A percentile compares a stretch with the other conserved stretches of the same genome.
Conservation (phyloP, 2,329 filamentous ascomycete species). For the Arthroderma sp. region DNA sequence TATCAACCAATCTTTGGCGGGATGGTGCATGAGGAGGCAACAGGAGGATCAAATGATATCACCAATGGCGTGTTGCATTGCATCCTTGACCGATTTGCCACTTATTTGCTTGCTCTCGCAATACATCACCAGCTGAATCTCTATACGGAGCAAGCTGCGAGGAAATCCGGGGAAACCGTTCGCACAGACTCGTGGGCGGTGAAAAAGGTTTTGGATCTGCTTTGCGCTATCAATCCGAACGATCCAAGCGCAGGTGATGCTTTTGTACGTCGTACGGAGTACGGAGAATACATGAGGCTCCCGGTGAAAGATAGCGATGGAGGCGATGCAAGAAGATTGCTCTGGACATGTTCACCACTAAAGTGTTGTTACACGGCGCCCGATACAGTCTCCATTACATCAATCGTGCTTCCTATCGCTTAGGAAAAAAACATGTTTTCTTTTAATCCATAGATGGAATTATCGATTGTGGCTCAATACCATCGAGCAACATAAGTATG, state of each 20-base stretch:
- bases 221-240: neutral
- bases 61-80: neutral
- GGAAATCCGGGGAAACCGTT: neutral
- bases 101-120: neutral
- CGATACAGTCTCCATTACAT: neutral
- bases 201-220: neutral
- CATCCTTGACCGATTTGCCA: neutral
- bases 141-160: neutral
- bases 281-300: neutral
- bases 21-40: neutral
- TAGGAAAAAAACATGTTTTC: neutral
- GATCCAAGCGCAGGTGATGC: neutral
- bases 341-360: neutral
- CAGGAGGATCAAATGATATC: neutral
- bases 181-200: neutral
- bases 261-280: neutral
- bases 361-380: neutral
- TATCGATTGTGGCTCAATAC: slow-evolving; percentile 2
- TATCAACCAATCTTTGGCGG: neutral
- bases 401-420: neutral
- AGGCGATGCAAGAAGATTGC: neutral
- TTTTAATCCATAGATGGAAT: neutral
- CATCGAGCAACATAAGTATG: neutral
- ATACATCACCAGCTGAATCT: too few species aligned
- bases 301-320: neutral